Percentiles rank a stretch among this genome's conserved stretches.
Conservation (phyloP, 192 early-diverging fungal species). For the Geosiphon pyriformis region DNA sequence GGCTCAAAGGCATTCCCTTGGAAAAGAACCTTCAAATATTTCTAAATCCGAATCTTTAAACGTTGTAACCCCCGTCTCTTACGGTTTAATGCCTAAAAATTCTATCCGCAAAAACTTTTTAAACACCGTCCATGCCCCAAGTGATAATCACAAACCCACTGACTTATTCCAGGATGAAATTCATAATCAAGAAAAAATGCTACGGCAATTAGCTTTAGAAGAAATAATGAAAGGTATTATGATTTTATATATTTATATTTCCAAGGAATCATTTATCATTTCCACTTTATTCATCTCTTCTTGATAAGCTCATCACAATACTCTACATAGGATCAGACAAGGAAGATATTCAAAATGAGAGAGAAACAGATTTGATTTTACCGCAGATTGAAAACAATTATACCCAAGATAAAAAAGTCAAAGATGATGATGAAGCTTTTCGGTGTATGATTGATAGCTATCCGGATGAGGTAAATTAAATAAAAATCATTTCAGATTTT, state of each 20-base stretch:
- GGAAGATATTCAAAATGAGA: neutral
- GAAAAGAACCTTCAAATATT: no score
- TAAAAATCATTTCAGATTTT: neutral
- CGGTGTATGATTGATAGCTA: neutral
- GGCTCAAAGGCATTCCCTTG: neutral
- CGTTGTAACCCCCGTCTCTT: neutral
- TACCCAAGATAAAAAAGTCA: neutral
- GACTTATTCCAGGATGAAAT: neutral
- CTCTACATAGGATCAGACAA: neutral
- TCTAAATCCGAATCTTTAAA: no score
- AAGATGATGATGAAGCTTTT: neutral
- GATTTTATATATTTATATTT: neutral
- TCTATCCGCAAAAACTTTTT: no score
- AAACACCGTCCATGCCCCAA: no score
- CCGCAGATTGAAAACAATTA: neutral
- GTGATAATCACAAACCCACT: neutral
- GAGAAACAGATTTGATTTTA: neutral
- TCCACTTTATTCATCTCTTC: neutral
- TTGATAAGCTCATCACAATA: neutral
- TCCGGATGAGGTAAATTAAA: conserved; percentile 4
- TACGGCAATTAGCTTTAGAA: neutral
- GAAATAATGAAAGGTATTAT: conserved; percentile 6
- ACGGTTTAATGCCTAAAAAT: no score
- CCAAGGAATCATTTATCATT: no score
- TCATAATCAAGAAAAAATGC: neutral